Base-by-base conservation (phyloP, 768 basidiomycete species). In the Ramaria rubella region DNA sequence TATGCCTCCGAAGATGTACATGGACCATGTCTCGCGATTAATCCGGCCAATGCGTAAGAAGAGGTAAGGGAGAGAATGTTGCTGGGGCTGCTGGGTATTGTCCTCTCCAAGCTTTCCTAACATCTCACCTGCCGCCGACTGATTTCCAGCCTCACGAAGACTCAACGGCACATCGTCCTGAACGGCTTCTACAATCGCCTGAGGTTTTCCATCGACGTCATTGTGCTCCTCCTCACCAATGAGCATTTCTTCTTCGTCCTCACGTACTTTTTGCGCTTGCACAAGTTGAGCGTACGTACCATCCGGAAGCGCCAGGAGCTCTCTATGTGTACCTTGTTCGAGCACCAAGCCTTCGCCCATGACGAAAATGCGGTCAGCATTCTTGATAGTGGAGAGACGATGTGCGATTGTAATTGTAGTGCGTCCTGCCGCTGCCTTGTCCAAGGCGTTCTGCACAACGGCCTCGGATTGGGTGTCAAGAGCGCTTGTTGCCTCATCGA, bases 401-500 rank as follows among this genome's bases (percentile, higher is more conserved):
- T 88, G 87, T 30, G 89, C 86, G 54, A 90, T 88, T 6, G 86
- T 87, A 68, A 90, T 87, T 0, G 86, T 88, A 7, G 87, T 89
- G 49, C 87, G 83, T 69, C 83, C 87, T 69, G 69, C 78, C 27
- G 88, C 75, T 61, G 90, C 91, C 69, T 90, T 91, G 67, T 95
- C 90, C 52, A 94, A 68, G 23, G 91, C 92, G 67, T 94, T 86
- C 70, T 94, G 92, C 0, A 95, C 92, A 58, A 94, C 78, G 58
- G 90, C 90, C 66, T 87, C 77, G 2, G 87, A 88, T 62, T 87
- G 88, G 0, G 90, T 90, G 70, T 94, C 92, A 17, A 94, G 77
- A 33, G 91, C 92, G 60, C 82, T 84, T 1, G 91, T 94, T 12
- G 87, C 90, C 62, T 94, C 92, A 59, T 94, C 92, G 43, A 94